A percentile compares a stretch with the other conserved stretches of the same genome.
Conservation (phyloP, 176 grass and related monocot species). For the Panicum miliaceum region DNA sequence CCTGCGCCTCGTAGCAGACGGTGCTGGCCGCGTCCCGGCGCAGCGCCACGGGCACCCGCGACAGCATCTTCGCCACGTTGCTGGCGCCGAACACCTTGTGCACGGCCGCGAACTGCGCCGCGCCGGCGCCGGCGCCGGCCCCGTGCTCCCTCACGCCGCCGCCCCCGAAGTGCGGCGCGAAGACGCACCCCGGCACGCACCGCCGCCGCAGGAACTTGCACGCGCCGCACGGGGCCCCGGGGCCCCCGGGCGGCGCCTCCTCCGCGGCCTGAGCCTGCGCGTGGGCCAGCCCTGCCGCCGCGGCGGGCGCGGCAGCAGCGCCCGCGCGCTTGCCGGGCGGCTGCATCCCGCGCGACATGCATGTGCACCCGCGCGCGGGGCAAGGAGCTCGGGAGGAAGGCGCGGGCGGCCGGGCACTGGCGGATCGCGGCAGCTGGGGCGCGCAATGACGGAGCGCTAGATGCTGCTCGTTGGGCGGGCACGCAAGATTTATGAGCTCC, state of each 20-base stretch:
- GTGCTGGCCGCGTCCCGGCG: constrained; percentile 60
- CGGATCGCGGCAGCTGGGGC: background rate
- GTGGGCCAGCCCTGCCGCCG: background rate
- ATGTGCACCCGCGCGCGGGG: constrained; percentile 2
- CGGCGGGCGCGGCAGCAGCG: background rate
- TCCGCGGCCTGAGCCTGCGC: background rate
- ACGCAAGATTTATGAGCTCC: constrained; percentile 66
- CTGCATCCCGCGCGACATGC: constrained; percentile 35
- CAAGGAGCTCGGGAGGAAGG: constrained; percentile 6
- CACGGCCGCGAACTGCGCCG: constrained; percentile 68
- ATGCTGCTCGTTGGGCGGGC: background rate
- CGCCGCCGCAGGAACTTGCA: constrained; percentile 96
- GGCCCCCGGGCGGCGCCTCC: background rate
- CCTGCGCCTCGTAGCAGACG: constrained; percentile 86
- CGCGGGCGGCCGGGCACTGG: background rate
- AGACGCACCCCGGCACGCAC: constrained; percentile 68
- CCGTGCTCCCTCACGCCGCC: constrained; percentile 13
- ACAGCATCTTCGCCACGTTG: constrained; percentile 85
- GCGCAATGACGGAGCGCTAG: background rate
- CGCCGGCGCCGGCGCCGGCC: constrained; percentile 33
- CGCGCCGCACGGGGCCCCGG: constrained; percentile 72
- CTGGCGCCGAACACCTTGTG: constrained; percentile 87
- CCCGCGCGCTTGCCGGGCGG: constrained; percentile 36
- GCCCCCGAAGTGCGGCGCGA: constrained; percentile 72
- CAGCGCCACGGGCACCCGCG: constrained; percentile 54